Conservation (phyloP, 345 rosid species). For the Lagerstroemia speciosa region DNA sequence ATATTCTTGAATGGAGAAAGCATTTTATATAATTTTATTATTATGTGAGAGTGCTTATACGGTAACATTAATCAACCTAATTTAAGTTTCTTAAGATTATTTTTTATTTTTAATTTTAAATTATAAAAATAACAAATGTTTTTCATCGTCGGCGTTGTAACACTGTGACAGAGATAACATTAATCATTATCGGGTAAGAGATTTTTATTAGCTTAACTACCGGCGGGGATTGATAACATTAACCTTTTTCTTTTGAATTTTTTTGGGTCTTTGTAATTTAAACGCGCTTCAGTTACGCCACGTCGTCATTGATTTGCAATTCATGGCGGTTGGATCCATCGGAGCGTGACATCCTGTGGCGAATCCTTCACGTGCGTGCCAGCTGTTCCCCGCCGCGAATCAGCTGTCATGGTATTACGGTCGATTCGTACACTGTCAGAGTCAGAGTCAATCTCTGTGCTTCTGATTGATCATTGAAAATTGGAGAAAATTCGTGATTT, state of each 20-base stretch:
- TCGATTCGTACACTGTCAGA: too few relatives aligned
- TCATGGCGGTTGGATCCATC: slow-evolving; percentile 7
- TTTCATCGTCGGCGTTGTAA: too few relatives aligned
- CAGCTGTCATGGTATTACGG: background rate
- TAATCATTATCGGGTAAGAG: background rate
- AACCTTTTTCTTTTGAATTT: background rate
- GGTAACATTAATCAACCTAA: too few relatives aligned
- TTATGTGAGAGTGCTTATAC: too few relatives aligned
- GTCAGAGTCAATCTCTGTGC: too few relatives aligned
- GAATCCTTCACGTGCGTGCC: background rate
- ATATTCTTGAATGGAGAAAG: too few relatives aligned
- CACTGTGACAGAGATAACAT: background rate
- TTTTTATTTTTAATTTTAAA: too few relatives aligned
- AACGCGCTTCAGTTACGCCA: slow-evolving; percentile 3
- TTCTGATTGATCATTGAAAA: too few relatives aligned
- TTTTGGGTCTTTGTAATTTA: background rate
- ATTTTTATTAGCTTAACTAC: background rate
- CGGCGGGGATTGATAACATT: background rate
- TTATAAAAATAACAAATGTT: too few relatives aligned
- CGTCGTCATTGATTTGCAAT: background rate
- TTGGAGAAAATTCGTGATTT: too few relatives aligned
- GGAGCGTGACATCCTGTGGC: slow-evolving; percentile 5
- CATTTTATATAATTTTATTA: too few relatives aligned
- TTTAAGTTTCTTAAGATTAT: too few relatives aligned
- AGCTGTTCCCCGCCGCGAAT: slow-evolving; percentile 2